A percentile compares a stretch with the other conserved stretches of the same genome.
phyloP scores from a whole-genome alignment of 2,329 filamentous ascomycete species.

The Colletotrichum sp. region DNA sequence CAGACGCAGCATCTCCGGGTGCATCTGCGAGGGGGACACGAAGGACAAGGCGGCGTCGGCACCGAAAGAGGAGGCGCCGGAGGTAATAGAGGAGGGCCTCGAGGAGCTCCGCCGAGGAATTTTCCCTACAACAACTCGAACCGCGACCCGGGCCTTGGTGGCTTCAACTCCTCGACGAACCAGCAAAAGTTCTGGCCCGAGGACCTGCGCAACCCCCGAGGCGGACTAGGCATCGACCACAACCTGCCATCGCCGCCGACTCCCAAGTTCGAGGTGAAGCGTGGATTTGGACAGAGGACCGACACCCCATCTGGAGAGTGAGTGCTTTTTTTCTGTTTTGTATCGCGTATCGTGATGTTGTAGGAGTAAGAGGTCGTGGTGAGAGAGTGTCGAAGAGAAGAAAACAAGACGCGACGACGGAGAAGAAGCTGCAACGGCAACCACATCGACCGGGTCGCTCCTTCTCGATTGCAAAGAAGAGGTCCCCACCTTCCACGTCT shows the following conservation, averaged over 20 bases:
- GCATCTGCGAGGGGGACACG: not conserved
- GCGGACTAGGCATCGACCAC: constrained; percentile 6
- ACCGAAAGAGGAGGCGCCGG: not conserved
- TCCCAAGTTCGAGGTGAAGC: not conserved
- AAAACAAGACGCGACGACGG: not conserved
- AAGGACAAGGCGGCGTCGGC: not conserved
- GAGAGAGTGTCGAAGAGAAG: not conserved
- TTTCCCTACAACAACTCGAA: not conserved
- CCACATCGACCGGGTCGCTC: not conserved
- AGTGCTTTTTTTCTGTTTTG: not conserved
- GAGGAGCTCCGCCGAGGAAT: not conserved
- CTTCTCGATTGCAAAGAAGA: not conserved
- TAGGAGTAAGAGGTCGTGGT: not conserved
- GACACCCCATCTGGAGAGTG: not conserved
- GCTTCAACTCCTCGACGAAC: constrained; percentile 2
- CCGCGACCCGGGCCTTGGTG: not conserved
- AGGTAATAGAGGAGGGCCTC: not conserved
- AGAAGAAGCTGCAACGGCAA: not conserved
- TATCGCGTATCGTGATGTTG: not conserved
- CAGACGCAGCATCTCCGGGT: not conserved
- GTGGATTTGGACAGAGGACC: not conserved
- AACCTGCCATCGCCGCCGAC: not conserved
- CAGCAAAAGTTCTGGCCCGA: constrained; percentile 10
- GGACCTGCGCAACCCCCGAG: constrained; percentile 1
- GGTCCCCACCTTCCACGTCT: not conserved